Conservation (phyloP, 2,329 filamentous ascomycete species). For the Aspergillus bombycis region DNA sequence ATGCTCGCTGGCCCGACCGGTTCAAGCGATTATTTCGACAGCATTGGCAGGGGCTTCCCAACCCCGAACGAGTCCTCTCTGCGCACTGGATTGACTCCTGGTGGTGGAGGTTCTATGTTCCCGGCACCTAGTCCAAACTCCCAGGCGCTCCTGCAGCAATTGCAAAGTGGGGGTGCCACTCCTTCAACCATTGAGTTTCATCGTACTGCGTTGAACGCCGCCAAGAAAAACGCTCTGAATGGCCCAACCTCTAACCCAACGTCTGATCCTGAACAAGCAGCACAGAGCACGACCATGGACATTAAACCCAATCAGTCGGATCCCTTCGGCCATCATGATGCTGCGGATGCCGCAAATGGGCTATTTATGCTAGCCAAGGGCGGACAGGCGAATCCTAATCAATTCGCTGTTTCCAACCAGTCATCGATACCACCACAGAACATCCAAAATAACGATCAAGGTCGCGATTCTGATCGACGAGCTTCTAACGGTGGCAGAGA, state of each 20-base stretch:
- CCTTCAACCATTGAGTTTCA: constrained; percentile 94
- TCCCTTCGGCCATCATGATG: constrained; percentile 83
- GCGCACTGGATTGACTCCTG: constrained; percentile 87
- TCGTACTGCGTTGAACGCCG: constrained; percentile 82
- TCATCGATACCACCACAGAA: constrained; percentile 55
- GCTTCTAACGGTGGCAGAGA: constrained; percentile 63
- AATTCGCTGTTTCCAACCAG: constrained; percentile 54
- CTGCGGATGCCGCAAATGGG: constrained; percentile 91
- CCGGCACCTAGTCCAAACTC: constrained; percentile 86
- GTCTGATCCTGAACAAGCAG: constrained; percentile 43
- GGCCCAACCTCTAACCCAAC: constrained; percentile 47
- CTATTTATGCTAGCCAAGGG: constrained; percentile 82
- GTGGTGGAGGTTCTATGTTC: constrained; percentile 96
- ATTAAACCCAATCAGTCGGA: constrained; percentile 55
- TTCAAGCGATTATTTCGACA: constrained; percentile 85
- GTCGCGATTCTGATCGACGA: constrained; percentile 47
- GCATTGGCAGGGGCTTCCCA: constrained; percentile 80
- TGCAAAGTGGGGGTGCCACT: constrained; percentile 80
- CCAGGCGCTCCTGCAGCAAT: constrained; percentile 76
- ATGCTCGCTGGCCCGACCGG: constrained; percentile 85
- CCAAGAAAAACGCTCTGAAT: constrained; percentile 59
- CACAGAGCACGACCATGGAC: constrained; percentile 47
- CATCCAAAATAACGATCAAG: constrained; percentile 58
- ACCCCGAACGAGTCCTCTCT: constrained; percentile 97
- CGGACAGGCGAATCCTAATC: constrained; percentile 60